Evolutionary conservation across 495 filamentous ascomycete species (phyloP).

Genomic region (Aspergillus indologenus): DNA sequence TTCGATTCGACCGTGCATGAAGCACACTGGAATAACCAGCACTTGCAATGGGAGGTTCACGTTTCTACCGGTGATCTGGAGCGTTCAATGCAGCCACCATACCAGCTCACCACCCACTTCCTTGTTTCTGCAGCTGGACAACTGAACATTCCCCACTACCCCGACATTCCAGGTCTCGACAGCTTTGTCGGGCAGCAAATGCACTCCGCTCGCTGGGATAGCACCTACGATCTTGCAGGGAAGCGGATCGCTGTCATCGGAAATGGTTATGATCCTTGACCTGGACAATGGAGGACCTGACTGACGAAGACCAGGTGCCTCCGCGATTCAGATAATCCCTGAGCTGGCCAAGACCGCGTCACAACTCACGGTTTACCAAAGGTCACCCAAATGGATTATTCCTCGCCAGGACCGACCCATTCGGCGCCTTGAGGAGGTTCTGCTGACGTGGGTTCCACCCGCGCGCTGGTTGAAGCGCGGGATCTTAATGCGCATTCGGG

Average conservation of each 20-base stretch:
- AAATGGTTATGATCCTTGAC: constrained; percentile 34
- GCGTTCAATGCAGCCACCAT: constrained; percentile 40
- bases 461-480: constrained; percentile 47
- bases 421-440: constrained; percentile 31
- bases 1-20: constrained; percentile 51
- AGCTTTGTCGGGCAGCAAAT: constrained; percentile 51
- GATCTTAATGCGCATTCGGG: constrained; percentile 46
- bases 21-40: constrained; percentile 54
- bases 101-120: constrained; percentile 52
- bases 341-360: constrained; percentile 54
- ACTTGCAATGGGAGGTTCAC: constrained; percentile 51
- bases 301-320: constrained; percentile 51
- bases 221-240: constrained; percentile 41
- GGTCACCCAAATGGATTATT: constrained; percentile 66
- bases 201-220: constrained; percentile 56
- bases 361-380: constrained; percentile 62
- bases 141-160: constrained; percentile 58
- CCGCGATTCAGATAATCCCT: constrained; percentile 69
- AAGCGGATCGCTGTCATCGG: too few relatives aligned
- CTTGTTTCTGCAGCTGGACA: constrained; percentile 64
- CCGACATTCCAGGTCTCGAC: constrained; percentile 58
- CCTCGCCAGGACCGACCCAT: constrained; percentile 44
- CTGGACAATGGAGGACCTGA: neutral
- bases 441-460: constrained; percentile 43
- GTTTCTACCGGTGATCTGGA: constrained; percentile 44